Conservation (phyloP, 148 eudicot genomes). For the Pharnaceum exiguum region DNA sequence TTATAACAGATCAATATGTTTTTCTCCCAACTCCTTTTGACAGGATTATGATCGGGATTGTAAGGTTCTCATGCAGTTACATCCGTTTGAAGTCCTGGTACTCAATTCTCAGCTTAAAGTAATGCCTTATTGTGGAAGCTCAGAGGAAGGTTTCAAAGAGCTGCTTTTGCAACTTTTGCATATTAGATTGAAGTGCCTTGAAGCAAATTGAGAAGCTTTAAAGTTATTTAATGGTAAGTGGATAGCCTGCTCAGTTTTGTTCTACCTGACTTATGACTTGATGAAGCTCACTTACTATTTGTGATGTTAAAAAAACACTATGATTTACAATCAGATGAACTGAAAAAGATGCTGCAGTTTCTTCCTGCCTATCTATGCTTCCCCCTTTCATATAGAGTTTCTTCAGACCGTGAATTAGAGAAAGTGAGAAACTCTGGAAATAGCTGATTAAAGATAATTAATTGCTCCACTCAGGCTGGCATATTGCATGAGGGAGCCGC, state of each 20-base stretch:
- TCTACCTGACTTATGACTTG: neutral
- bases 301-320: neutral
- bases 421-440: no score
- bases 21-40: neutral
- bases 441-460: neutral
- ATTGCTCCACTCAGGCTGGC: neutral
- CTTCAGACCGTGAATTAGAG: no score
- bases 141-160: conserved; percentile 58
- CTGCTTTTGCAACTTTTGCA: conserved; percentile 35
- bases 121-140: conserved; percentile 29
- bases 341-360: no score
- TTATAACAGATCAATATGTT: neutral
- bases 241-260: neutral
- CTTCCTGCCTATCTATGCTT: no score
- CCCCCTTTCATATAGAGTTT: no score
- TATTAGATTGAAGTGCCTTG: conserved; percentile 5
- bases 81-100: conserved; percentile 58
- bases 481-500: neutral
- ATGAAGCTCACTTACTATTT: neutral
- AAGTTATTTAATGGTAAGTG: neutral
- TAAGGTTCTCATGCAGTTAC: conserved; percentile 38
- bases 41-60: conserved; percentile 91
- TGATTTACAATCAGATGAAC: neutral
- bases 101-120: conserved; percentile 62
- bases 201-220: neutral